Conservation (phyloP, 164 flowering plant species). For the Magnolia kwangsiensis region DNA sequence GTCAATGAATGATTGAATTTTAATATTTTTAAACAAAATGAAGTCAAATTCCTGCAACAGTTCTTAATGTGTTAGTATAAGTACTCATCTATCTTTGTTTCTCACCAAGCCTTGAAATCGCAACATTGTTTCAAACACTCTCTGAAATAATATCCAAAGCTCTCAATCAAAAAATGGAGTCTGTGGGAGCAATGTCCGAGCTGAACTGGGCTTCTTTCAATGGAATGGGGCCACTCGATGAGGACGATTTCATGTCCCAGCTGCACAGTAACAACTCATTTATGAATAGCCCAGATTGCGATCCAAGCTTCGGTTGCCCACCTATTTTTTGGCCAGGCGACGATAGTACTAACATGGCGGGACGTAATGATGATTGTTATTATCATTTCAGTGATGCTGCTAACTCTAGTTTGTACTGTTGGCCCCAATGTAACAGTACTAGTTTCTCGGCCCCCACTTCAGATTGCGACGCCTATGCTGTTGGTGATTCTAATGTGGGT, state of each 20-base stretch:
- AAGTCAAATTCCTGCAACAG: constrained; percentile 37
- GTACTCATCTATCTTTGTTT: constrained; percentile 7
- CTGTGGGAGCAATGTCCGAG: constrained; percentile 35
- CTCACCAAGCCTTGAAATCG: background rate
- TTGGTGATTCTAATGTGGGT: constrained; percentile 18
- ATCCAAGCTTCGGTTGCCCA: constrained; percentile 20
- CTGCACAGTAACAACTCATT: constrained; percentile 35
- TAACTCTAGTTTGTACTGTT: constrained; percentile 18
- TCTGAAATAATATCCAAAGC: constrained; percentile 3
- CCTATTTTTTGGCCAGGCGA: constrained; percentile 23
- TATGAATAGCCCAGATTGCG: constrained; percentile 16
- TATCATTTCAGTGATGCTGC: constrained; percentile 20
- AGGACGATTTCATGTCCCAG: constrained; percentile 70
- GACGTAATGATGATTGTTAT: constrained; percentile 21
- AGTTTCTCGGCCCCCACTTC: constrained; percentile 18
- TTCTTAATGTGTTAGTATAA: constrained; percentile 26
- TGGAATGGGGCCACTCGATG: constrained; percentile 43
- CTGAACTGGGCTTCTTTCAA: constrained; percentile 43
- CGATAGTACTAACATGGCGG: constrained; percentile 4
- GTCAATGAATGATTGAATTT: constrained; percentile 25
- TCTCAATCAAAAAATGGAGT: constrained; percentile 43
- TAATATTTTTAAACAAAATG: background rate
- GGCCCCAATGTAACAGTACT: constrained; percentile 31
- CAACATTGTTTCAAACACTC: background rate
- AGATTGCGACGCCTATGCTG: constrained; percentile 25